These are phyloP conservation scores for Naganishia vishniacii DNA, from an alignment of 768 basidiomycete genomes.

Conservation along the genomic window DNA sequence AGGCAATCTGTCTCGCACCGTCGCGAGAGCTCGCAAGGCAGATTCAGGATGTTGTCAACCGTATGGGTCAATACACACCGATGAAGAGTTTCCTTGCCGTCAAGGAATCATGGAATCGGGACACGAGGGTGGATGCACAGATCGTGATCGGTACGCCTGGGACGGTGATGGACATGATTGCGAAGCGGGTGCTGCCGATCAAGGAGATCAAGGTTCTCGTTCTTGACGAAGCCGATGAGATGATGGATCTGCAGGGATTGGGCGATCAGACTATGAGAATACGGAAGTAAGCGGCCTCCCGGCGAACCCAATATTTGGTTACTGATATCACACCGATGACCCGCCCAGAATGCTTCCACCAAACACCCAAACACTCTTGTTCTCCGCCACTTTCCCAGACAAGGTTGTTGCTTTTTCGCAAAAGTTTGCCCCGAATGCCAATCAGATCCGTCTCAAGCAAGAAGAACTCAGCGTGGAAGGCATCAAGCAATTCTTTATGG, in stretches of 20 bases:
- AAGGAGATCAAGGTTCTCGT: constrained; percentile 84
- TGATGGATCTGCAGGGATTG: constrained; percentile 82
- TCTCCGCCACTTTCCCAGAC: constrained; percentile 97
- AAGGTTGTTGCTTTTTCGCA: constrained; percentile 83
- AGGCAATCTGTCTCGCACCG: constrained; percentile 97
- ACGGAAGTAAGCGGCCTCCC: constrained; percentile 69
- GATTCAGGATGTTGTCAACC: constrained; percentile 87
- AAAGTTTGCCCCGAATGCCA: constrained; percentile 87
- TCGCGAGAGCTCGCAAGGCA: constrained; percentile 95
- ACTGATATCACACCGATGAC: too few relatives aligned
- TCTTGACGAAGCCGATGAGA: constrained; percentile 97
- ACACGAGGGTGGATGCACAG: constrained; percentile 64
- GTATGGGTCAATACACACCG: constrained; percentile 90
- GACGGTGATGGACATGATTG: constrained; percentile 82
- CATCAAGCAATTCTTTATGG: constrained; percentile 96
- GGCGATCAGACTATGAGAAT: constrained; percentile 89
- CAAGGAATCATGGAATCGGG: constrained; percentile 58
- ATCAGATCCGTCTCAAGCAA: constrained; percentile 90
- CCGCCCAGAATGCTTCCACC: constrained; percentile 46
- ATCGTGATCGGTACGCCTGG: constrained; percentile 95
- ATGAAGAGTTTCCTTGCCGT: constrained; percentile 95
- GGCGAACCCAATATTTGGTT: too few relatives aligned
- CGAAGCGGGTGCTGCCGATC: constrained; percentile 69
- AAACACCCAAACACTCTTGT: constrained; percentile 74
- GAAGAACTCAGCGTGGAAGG: constrained; percentile 90